Evolutionary conservation across 2,329 filamentous ascomycete genomes (phyloP).

Genomic region (Pseudogymnoascus sp.): DNA sequence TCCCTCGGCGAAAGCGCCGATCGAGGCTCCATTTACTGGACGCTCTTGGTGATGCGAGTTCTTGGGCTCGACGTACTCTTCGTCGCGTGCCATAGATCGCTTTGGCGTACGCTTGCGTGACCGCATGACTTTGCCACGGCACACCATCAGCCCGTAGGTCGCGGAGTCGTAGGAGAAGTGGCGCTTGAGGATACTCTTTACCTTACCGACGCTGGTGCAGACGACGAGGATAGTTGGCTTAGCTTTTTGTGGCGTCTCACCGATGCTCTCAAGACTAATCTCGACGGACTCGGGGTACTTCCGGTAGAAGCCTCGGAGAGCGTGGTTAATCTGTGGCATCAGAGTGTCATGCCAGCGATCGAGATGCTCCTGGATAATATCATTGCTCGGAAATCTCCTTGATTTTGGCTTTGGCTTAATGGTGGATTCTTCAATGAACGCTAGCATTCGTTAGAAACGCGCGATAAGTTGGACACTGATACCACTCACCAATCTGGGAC

Average conservation of each 20-base stretch:
- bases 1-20: conserved; percentile 80
- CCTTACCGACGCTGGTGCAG: conserved; percentile 65
- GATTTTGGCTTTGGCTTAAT: conserved; percentile 32
- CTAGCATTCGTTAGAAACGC: background rate
- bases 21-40: conserved; percentile 81
- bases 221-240: conserved; percentile 69
- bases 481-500: background rate
- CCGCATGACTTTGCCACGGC: conserved; percentile 57
- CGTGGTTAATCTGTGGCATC: conserved; percentile 65
- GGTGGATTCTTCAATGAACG: conserved; percentile 15
- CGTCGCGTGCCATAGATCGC: conserved; percentile 35
- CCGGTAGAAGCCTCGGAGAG: conserved; percentile 62
- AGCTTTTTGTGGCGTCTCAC: conserved; percentile 56
- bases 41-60: conserved; percentile 73
- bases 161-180: conserved; percentile 60
- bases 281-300: conserved; percentile 70
- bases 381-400: conserved; percentile 52
- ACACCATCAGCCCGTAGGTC: conserved; percentile 62
- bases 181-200: conserved; percentile 62
- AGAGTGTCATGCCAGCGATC: conserved; percentile 64
- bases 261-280: conserved; percentile 68
- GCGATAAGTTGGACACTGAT: background rate
- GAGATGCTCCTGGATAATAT: conserved; percentile 51
- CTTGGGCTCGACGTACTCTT: conserved; percentile 38
- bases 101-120: conserved; percentile 41